phyloP scores from a whole-genome alignment of 2,329 filamentous ascomycete genomes.

The Teratosphaeriaceae sp. region DNA sequence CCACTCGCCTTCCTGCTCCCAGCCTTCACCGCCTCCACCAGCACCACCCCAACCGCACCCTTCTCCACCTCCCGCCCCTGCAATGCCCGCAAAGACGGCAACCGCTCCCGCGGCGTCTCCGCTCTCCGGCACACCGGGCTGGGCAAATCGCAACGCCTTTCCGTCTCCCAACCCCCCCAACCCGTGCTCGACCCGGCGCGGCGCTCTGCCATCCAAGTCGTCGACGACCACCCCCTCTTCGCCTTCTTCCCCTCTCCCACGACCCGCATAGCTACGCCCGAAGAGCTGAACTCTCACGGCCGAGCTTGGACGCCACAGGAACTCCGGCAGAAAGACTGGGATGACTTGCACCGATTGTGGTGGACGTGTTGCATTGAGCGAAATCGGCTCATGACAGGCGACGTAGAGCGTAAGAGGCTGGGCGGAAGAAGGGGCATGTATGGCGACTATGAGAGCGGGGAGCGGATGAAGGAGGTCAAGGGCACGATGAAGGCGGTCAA shows the following conservation, averaged over 20 bases:
- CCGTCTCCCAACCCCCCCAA: conserved; percentile 63
- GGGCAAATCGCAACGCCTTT: conserved; percentile 47
- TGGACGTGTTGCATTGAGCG: conserved; percentile 90
- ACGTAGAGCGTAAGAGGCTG: conserved; percentile 59
- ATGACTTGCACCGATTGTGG: conserved; percentile 87
- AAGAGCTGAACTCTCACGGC: conserved; percentile 65
- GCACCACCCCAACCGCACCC: conserved; percentile 14
- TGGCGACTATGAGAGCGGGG: conserved; percentile 60
- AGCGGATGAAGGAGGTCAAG: conserved; percentile 60
- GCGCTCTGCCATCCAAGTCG: conserved; percentile 50
- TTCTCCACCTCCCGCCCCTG: conserved; percentile 23
- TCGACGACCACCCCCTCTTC: conserved; percentile 82
- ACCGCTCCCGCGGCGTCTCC: conserved; percentile 73
- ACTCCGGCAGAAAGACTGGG: conserved; percentile 83
- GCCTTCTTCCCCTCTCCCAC: conserved; percentile 75
- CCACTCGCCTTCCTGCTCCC: conserved; percentile 31
- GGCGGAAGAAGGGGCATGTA: conserved; percentile 56
- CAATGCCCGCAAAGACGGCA: conserved; percentile 58
- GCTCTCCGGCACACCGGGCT: conserved; percentile 67
- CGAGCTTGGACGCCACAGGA: conserved; percentile 80
- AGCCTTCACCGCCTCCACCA: too few relatives aligned
- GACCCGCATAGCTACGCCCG: conserved; percentile 63
- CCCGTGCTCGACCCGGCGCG: conserved; percentile 57
- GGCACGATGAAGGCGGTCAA: conserved; percentile 77
- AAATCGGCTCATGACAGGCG: conserved; percentile 79